Conservation (phyloP, 352 stramenopile genomes). For the Phytophthora sansomeana region DNA sequence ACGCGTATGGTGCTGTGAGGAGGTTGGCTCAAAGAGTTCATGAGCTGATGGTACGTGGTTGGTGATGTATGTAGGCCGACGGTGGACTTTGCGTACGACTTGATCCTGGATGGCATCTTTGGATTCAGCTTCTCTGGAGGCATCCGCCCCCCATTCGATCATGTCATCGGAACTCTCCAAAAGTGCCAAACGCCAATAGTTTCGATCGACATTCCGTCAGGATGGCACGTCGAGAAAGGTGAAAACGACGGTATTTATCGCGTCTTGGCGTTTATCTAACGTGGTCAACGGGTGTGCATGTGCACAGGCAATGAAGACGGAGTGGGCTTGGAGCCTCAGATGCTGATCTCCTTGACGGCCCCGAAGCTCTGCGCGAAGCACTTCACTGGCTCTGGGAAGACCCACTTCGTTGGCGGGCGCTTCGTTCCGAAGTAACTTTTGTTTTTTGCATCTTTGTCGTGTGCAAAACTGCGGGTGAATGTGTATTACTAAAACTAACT, state of each 20-base stretch:
- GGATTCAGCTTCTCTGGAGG: slow-evolving; percentile 96
- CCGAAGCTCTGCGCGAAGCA: slow-evolving; percentile 94
- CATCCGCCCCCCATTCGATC: slow-evolving; percentile 92
- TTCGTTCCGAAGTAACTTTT: slow-evolving; percentile 91
- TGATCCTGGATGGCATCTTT: slow-evolving; percentile 99
- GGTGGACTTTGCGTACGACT: slow-evolving; percentile 75
- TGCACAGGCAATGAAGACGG: slow-evolving; percentile 71
- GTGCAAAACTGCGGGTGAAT: neutral
- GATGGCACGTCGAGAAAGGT: slow-evolving; percentile 96
- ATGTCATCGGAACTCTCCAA: slow-evolving; percentile 81
- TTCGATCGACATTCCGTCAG: slow-evolving; percentile 98
- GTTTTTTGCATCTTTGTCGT: neutral
- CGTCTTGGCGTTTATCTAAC: neutral
- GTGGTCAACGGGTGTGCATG: neutral
- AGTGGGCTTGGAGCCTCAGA: slow-evolving; percentile 88
- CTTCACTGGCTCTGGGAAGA: slow-evolving; percentile 81
- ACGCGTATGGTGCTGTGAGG: slow-evolving; percentile 41
- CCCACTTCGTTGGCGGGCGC: slow-evolving; percentile 97
- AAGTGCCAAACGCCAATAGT: slow-evolving; percentile 85
- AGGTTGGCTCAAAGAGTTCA: slow-evolving; percentile 3
- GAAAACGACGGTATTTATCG: neutral
- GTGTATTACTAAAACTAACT: neutral
- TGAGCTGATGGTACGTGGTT: neutral
- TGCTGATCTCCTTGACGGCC: slow-evolving; percentile 97
- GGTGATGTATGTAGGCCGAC: slow-evolving; percentile 34